A percentile compares a stretch with the other conserved stretches of the same genome.
Conservation (phyloP, 2,329 filamentous ascomycete species). For the Penicillium sp. region DNA sequence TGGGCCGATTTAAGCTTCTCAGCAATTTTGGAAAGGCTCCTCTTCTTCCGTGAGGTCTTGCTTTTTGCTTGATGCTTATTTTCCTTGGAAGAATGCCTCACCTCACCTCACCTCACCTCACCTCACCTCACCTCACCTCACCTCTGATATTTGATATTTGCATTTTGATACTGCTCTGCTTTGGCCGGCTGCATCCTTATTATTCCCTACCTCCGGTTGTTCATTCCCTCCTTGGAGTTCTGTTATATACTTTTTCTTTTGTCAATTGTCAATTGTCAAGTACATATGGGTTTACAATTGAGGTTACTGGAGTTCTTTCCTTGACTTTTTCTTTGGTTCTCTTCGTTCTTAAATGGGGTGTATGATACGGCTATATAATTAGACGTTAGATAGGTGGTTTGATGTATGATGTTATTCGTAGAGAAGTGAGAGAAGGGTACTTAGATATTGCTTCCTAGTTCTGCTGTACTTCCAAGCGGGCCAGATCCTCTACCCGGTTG, state of each 20-base stretch:
- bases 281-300: conserved; percentile 32
- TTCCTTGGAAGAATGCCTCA: neutral
- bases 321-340: conserved; percentile 10
- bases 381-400: neutral
- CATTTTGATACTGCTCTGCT: conserved; percentile 6
- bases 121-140: too few relatives aligned
- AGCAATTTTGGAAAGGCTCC: conserved; percentile 27
- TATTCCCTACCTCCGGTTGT: conserved; percentile 6
- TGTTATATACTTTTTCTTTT: conserved; percentile 7
- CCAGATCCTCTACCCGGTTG: too few relatives aligned
- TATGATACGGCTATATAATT: neutral
- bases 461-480: too few relatives aligned
- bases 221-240: conserved; percentile 19
- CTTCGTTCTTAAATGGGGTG: conserved; percentile 1
- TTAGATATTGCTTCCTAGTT: neutral
- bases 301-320: conserved; percentile 14
- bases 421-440: too few relatives aligned
- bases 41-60: conserved; percentile 27
- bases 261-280: conserved; percentile 30
- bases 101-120: too few relatives aligned
- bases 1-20: conserved; percentile 33
- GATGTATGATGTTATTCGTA: too few relatives aligned
- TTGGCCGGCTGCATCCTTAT: conserved; percentile 1
- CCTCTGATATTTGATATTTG: conserved; percentile 1
- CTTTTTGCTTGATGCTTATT: neutral